phyloP scores from a whole-genome alignment of 768 basidiomycete genomes.

The Tricholoma bakamatsutake region DNA sequence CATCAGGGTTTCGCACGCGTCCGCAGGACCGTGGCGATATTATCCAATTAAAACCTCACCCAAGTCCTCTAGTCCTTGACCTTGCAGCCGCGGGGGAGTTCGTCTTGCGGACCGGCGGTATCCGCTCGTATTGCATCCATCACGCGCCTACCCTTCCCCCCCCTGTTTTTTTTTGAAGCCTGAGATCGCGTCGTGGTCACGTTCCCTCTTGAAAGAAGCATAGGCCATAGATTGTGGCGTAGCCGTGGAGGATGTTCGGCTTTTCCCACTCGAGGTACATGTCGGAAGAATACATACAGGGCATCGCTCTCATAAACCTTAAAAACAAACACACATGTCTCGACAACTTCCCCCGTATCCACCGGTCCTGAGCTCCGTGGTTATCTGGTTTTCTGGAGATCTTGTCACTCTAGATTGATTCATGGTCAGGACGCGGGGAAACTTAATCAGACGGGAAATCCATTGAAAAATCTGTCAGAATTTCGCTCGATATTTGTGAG shows the following conservation, averaged over 20 bases:
- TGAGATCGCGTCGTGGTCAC: not conserved
- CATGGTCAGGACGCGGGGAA: not conserved
- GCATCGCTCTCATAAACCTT: not conserved
- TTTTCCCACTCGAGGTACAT: not conserved
- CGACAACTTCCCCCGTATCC: not conserved
- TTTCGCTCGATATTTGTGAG: not conserved
- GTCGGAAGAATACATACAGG: not conserved
- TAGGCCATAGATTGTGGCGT: not conserved
- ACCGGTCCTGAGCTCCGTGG: not conserved
- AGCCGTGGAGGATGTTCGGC: not conserved
- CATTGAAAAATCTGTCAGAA: not conserved
- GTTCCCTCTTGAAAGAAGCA: not conserved
- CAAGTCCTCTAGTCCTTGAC: not conserved
- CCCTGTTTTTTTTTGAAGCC: not conserved
- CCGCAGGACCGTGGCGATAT: not conserved
- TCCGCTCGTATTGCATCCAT: not conserved
- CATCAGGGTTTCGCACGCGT: not conserved
- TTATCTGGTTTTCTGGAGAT: not conserved
- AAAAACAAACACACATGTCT: not conserved
- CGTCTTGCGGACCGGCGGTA: not conserved
- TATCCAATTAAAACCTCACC: not conserved
- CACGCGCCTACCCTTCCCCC: not conserved
- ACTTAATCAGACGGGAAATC: slow-evolving; percentile 1
- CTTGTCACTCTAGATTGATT: not conserved
- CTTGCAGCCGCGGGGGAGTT: not conserved